Percentiles rank a stretch among this genome's conserved stretches.
These are phyloP conservation scores for Plasmodium knowlesi DNA, from an alignment of 169 alveolate genomes.

Conservation along the genomic window DNA sequence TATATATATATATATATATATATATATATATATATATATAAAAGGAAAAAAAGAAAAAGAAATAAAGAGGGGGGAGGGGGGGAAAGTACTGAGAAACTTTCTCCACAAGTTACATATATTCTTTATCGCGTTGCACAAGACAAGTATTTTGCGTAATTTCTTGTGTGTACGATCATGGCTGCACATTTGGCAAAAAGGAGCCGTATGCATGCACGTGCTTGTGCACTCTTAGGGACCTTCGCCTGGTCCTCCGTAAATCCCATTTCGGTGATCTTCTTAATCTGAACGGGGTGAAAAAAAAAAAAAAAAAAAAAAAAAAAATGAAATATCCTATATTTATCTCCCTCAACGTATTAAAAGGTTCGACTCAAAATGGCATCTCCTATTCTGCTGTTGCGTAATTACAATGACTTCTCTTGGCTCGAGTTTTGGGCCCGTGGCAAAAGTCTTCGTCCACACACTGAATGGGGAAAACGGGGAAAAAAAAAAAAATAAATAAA, in stretches of 20 bases:
- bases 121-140: not conserved
- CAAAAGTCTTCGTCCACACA: constrained; percentile 86
- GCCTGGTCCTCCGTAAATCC: constrained; percentile 85
- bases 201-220: not conserved
- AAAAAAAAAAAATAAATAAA: not conserved
- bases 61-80: not conserved
- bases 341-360: not conserved
- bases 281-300: constrained; percentile 44
- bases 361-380: constrained; percentile 67
- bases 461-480: constrained; percentile 43
- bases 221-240: constrained; percentile 61
- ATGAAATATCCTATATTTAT: not conserved
- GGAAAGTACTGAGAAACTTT: not conserved
- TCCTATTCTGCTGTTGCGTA: constrained; percentile 37
- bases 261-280: constrained; percentile 81
- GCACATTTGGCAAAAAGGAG: not conserved
- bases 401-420: constrained; percentile 73
- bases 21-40: no score
- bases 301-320: not conserved
- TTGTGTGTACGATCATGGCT: not conserved
- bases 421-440: constrained; percentile 60
- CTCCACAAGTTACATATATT: not conserved
- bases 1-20: no score
- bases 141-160: not conserved
- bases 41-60: constrained; percentile 53